Evolutionary conservation across 2,329 filamentous ascomycete species (phyloP), one percentile per base, ranked within the genome.

Genomic region (Pseudogymnoascus sp.): DNA sequence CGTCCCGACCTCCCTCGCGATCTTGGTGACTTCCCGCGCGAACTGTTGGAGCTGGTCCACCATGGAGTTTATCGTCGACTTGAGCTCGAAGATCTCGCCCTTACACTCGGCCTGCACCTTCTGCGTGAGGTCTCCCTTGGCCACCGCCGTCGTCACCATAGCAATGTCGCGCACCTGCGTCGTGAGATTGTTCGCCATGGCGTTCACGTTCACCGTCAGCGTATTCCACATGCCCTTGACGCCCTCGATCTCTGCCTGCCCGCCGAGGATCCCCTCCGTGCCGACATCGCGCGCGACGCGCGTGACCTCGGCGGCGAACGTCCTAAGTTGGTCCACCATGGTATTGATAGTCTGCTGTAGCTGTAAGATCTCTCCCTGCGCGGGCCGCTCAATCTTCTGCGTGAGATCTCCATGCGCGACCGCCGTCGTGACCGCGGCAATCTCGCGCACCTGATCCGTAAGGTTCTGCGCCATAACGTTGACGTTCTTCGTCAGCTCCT

Each of bases 61-160:
- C 93, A 99, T 99, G 74, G 90, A 95, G 78, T 99, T 99, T 80
- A 97, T 99, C 56, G 95, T 97, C 65, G 92, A 93, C 78, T 99
- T 99, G 72, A 99, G 88, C 79, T 90, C 91, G 73, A 87, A 89
- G 72, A 93, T 97, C 81, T 93, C 95, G 76, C 89, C 96, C 79
- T 87, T 89, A 77, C 90, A 93, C 72, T 91, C 91, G 65, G 93
- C 93, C 75, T 96, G 91, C 40, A 99, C 93, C 76, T 97, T 97
- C 76, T 96, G 93, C 61, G 93, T 97, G 70, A 99, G 82, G 75
- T 99, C 95, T 77, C 93, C 93, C 76, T 86, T 87, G 70, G 86
- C 86, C 68, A 89, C 86, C 65, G 86, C 86, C 33, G 86, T 89
- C 33, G 86, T 89, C 67, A 89, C 86, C 76, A 87, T 88, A 71